Conservation (phyloP, 495 filamentous ascomycete species). For the Neurospora tetrasperma region DNA sequence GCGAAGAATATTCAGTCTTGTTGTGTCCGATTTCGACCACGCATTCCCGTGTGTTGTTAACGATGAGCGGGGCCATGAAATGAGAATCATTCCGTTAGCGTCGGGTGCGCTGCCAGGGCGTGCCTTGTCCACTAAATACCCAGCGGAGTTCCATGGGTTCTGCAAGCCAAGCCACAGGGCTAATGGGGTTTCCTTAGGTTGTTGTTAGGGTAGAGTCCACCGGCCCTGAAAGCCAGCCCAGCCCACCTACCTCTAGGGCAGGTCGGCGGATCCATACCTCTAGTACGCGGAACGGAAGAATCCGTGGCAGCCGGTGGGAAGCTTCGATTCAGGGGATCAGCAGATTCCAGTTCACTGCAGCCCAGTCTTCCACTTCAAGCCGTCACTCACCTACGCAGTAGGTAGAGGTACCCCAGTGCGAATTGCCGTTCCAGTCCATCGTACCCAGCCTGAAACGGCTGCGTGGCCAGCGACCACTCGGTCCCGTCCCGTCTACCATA, state of each 20-base stretch:
- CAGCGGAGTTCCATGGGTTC: background rate
- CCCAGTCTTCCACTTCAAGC: too few relatives aligned
- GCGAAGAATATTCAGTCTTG: background rate
- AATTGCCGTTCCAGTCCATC: background rate
- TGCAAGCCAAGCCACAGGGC: background rate
- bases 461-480: too few relatives aligned
- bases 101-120: background rate
- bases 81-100: background rate
- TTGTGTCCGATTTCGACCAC: background rate
- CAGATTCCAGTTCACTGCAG: background rate
- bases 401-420: background rate
- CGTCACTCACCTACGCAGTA: background rate
- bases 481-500: too few relatives aligned
- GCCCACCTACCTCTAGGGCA: background rate
- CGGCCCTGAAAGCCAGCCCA: background rate
- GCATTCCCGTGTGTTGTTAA: background rate
- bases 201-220: background rate
- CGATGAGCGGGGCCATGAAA: background rate
- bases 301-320: background rate
- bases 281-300: background rate
- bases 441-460: background rate
- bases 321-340: background rate
- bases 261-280: background rate
- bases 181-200: background rate
- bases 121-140: background rate